Conservation (phyloP, 805 yeast genomes). For the Hagleromyces aurorensis region DNA sequence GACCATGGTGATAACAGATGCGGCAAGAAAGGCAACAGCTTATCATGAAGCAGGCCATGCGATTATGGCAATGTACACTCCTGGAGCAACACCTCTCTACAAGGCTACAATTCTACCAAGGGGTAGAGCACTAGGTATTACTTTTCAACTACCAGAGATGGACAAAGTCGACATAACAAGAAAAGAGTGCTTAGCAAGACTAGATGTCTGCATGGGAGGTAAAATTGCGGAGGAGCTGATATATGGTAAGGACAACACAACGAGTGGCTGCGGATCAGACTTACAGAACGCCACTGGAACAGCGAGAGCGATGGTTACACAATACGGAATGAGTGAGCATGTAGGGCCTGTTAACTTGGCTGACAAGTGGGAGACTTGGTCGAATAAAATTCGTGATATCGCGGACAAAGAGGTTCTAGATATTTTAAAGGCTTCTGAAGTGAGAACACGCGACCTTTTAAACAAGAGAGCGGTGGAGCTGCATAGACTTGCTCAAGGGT, state of each 20-base stretch:
- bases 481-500: constrained; percentile 83
- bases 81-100: constrained; percentile 90
- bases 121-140: constrained; percentile 93
- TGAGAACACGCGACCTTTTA: constrained; percentile 66
- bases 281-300: constrained; percentile 81
- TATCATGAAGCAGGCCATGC: constrained; percentile 99
- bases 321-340: constrained; percentile 90
- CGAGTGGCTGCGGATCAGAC: constrained; percentile 93
- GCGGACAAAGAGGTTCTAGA: constrained; percentile 91
- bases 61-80: constrained; percentile 89
- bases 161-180: constrained; percentile 92
- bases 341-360: constrained; percentile 89
- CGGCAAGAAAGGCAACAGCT: constrained; percentile 87
- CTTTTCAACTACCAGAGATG: constrained; percentile 97
- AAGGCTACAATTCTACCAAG: constrained; percentile 96
- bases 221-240: constrained; percentile 92
- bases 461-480: constrained; percentile 58
- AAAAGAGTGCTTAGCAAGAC: constrained; percentile 79
- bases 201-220: constrained; percentile 99
- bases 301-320: constrained; percentile 94
- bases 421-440: constrained; percentile 65
- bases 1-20: constrained; percentile 96
- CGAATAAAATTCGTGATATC: constrained; percentile 73
- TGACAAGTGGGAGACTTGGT: constrained; percentile 94
- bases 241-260: constrained; percentile 86